Conservation (phyloP, 1,284 basidiomycete genomes). For the Kwoniella shivajii region DNA sequence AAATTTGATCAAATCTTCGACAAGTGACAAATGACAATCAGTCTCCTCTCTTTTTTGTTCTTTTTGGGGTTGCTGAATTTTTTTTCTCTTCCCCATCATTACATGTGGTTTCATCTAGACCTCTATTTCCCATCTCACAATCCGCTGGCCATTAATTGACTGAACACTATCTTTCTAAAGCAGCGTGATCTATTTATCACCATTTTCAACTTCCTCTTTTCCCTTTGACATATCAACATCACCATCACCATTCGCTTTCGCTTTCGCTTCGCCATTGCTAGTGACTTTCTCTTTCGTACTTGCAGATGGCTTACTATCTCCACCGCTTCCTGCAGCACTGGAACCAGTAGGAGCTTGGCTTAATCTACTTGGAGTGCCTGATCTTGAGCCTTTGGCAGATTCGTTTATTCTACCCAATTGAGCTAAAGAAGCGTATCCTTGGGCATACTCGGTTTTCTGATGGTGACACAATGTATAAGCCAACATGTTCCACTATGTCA, state of each 20-base stretch:
- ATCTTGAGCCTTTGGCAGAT: slow-evolving; percentile 15
- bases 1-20: no score
- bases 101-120: no score
- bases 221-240: no score
- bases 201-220: not conserved
- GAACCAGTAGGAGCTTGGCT: not conserved
- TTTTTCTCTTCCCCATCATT: no score
- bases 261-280: not conserved
- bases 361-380: slow-evolving; percentile 15
- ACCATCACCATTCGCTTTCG: not conserved
- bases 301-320: no score
- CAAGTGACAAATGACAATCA: no score
- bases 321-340: not conserved
- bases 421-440: slow-evolving; percentile 11
- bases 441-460: slow-evolving; percentile 16
- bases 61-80: no score
- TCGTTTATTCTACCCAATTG: slow-evolving; percentile 16
- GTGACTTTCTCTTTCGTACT: not conserved
- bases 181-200: not conserved
- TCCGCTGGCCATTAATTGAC: no score
- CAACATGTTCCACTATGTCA: not conserved
- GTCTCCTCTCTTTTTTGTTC: no score
- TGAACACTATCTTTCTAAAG: no score
- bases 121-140: no score
- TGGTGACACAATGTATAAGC: not conserved